phyloP scores from a whole-genome alignment of 108 stramenopile species.

The Pseudonitzschia delicatissima region DNA sequence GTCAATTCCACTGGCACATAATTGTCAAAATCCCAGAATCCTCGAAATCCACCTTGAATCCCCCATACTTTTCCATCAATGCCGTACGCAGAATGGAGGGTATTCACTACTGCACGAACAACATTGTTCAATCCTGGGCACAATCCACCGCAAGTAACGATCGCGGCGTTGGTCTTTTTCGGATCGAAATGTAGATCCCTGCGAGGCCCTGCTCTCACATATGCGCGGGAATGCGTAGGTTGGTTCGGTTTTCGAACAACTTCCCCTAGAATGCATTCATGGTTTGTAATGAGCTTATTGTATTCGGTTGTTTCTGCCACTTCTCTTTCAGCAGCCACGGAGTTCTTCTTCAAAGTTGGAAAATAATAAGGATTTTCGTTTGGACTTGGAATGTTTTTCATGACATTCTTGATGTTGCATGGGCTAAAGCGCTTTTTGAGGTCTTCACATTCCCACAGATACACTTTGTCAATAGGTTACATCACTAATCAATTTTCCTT shows the following conservation, averaged over 20 bases:
- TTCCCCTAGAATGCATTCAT: slow-evolving; percentile 84
- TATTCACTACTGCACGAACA: slow-evolving; percentile 87
- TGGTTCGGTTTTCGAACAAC: slow-evolving; percentile 73
- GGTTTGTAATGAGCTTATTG: slow-evolving; percentile 76
- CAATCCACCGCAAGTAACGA: slow-evolving; percentile 93
- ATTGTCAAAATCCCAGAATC: slow-evolving; percentile 73
- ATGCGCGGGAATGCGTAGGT: slow-evolving; percentile 48
- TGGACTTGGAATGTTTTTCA: slow-evolving; percentile 27
- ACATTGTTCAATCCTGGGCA: slow-evolving; percentile 98
- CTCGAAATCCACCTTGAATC: slow-evolving; percentile 89
- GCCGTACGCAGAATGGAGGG: slow-evolving; percentile 75
- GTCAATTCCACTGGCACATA: slow-evolving; percentile 73
- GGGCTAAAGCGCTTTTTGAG: slow-evolving; percentile 57
- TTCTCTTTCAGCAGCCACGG: slow-evolving; percentile 18
- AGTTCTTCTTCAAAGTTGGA: slow-evolving; percentile 19
- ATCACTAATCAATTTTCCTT: slow-evolving; percentile 52
- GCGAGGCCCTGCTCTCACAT: slow-evolving; percentile 88
- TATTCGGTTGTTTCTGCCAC: slow-evolving; percentile 38
- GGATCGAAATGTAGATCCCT: slow-evolving; percentile 88
- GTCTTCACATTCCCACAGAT: slow-evolving; percentile 80
- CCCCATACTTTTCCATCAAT: slow-evolving; percentile 87
- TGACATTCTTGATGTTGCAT: slow-evolving; percentile 29
- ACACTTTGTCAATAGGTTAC: slow-evolving; percentile 51
- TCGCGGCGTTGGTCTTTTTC: slow-evolving; percentile 84
- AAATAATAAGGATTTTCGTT: slow-evolving; percentile 30